Base-by-base conservation (phyloP, 2,329 filamentous ascomycete genomes). In the Dactylellina leptospora region DNA sequence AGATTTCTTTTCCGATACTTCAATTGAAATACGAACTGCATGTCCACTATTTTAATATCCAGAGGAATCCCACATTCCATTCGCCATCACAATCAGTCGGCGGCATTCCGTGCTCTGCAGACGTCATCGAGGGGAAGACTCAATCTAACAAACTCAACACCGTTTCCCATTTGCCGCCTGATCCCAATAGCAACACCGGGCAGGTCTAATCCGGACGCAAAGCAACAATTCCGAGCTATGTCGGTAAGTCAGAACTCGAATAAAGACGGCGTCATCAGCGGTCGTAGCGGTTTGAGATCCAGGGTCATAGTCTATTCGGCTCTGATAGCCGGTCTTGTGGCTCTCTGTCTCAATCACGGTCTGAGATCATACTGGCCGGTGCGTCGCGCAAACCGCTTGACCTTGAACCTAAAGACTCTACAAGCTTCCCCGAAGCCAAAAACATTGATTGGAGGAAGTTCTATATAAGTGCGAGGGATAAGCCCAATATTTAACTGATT, bases 191-290 rank as follows among this genome's bases (percentile, higher is more conserved):
- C 27, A 16, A 13, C 13, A 20, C 13, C 4, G n/a, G n/a, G n/a
- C n/a, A n/a, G n/a, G n/a, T n/a, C n/a, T n/a, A n/a, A n/a, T n/a
- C n/a, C n/a, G n/a, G n/a, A n/a, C n/a, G n/a, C n/a, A n/a, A n/a
- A n/a, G n/a, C n/a, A n/a, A n/a, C n/a, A 51, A 36, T 27, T 28
- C 51, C 50, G 53, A 60, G 64, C 22, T 11, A 72, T 72, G 68
- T 58, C 68, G 68, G 68, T 72, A 72, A 72, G 68, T 72, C 36
- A 50, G 20, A 42, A 51, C 5, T 13, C 10, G 18, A 27, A 25
- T 2, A 50, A n/a, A 10, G 22, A 42, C 10, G 44, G 11, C 36
- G 20, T 25, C 27, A 23, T 3, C n/a, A 16, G 55, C 18, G 20
- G 11, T 20, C 28, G 40, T 11, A 9, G 30, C 13, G 30, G 45